Evolutionary conservation across 2,329 filamentous ascomycete species (phyloP), one percentile per base, ranked within the genome.

Genomic region (Aspergillus sp.): DNA sequence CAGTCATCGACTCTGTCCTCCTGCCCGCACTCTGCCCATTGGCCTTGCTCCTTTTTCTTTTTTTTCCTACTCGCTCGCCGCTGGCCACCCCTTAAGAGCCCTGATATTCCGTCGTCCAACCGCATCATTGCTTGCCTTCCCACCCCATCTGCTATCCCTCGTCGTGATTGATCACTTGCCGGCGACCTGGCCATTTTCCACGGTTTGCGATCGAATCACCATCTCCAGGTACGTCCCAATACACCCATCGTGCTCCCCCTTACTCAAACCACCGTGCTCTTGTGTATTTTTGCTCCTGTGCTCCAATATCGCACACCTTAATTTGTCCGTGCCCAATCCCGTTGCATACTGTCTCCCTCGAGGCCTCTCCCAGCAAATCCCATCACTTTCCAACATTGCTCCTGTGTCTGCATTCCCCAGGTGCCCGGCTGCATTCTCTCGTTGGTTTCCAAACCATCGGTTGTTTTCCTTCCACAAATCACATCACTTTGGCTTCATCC

Each of bases 131-230:
- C 56, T 56, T 60, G 52, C 57, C 61, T 56, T 58, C 50, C 61
- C 57, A 53, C 57, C 61, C 57, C 54, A 59, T 63, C 56, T 50
- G 49, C 49, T 58, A 53, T 49, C 51, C 50, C 44, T 43, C 53
- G 47, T 58, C 51, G 60, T 62, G 62, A 62, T 64, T 62, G 62
- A 62, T 61, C 58, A 58, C 56, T 64, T 55, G 48, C 31, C 27
- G 43, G 37, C 50, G 40, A 33, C 55, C 44, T 63, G 52, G 44
- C 48, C 53, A 43, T 40, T 41, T 50, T 50, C 57, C 62, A 64
- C 62, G 55, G 57, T 64, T 41, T 55, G 56, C 52, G 53, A 55
- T 61, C 66, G 62, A 67, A 66, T 66, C 65, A 65, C 49, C 62
- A 55, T 66, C 60, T n/a, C 55, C 54, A 64, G 66, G 66, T 67